These are phyloP conservation scores for Colletotrichum sojae DNA, from an alignment of 2,329 filamentous ascomycete species.

Conservation along the genomic window DNA sequence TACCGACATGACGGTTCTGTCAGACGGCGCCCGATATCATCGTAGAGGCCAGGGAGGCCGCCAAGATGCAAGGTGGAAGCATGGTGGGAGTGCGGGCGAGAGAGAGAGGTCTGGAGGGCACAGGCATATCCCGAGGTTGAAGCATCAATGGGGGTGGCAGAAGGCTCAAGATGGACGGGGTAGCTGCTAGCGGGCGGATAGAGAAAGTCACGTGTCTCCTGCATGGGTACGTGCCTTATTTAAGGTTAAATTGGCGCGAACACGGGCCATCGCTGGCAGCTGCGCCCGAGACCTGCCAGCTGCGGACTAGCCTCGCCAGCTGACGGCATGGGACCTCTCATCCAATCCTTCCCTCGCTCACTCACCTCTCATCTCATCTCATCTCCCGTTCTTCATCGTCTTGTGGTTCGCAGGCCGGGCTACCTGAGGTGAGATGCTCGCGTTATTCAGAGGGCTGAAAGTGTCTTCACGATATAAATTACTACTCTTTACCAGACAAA, in stretches of 20 bases:
- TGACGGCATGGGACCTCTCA: neutral
- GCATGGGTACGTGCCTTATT: neutral
- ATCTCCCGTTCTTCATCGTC: neutral
- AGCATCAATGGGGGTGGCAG: neutral
- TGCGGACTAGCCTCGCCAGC: neutral
- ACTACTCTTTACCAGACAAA: too few species aligned
- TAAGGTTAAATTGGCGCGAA: constrained; percentile 36
- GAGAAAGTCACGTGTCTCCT: constrained; percentile 18
- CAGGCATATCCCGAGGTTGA: neutral
- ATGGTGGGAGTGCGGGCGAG: neutral
- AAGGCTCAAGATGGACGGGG: too few species aligned
- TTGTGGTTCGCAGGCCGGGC: neutral
- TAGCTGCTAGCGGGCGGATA: too few species aligned
- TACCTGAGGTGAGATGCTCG: too few species aligned
- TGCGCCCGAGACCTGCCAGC: neutral
- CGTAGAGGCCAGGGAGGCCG: neutral
- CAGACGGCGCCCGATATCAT: neutral
- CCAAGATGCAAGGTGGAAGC: neutral
- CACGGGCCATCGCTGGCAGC: neutral
- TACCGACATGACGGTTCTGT: neutral
- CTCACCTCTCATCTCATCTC: neutral
- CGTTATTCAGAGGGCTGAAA: too few species aligned
- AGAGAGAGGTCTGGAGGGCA: neutral
- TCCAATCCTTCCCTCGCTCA: too few species aligned
- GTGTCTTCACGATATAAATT: too few species aligned